Conservation (phyloP, 2,329 filamentous ascomycete species). For the Pseudocercospora macadamiae region DNA sequence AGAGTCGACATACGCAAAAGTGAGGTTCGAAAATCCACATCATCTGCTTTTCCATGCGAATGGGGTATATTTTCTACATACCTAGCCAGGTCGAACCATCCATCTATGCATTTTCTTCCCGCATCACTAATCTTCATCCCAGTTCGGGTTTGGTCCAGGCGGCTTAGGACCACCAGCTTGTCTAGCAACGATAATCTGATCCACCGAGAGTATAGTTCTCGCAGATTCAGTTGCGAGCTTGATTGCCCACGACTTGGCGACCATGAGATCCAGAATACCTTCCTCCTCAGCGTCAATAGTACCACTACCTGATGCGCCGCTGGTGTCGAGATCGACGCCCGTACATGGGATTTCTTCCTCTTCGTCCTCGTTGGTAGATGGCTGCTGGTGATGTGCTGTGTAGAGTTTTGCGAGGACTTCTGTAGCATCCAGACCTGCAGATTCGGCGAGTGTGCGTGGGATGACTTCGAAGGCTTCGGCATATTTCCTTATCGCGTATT, state of each 20-base stretch:
- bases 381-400: conserved; percentile 68
- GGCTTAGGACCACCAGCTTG: conserved; percentile 98
- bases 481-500: conserved; percentile 97
- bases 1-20: too few relatives aligned
- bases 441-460: conserved; percentile 90
- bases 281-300: conserved; percentile 83
- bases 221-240: conserved; percentile 94
- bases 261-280: conserved; percentile 88
- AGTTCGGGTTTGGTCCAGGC: conserved; percentile 84
- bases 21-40: too few relatives aligned
- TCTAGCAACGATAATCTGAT: conserved; percentile 98
- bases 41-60: too few relatives aligned
- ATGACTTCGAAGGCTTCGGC: conserved; percentile 98
- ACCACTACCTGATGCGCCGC: conserved; percentile 80
- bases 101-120: neutral
- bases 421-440: conserved; percentile 93
- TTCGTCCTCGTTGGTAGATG: conserved; percentile 39
- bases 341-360: conserved; percentile 83
- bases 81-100: too few relatives aligned
- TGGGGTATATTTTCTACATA: neutral
- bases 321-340: conserved; percentile 94
- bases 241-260: conserved; percentile 95
- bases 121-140: conserved; percentile 61
- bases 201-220: conserved; percentile 89
- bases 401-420: conserved; percentile 92